Evolutionary conservation across 2,329 filamentous ascomycete species (phyloP), one percentile per base, ranked within the genome.

Genomic region (Talaromyces rugulosus): DNA sequence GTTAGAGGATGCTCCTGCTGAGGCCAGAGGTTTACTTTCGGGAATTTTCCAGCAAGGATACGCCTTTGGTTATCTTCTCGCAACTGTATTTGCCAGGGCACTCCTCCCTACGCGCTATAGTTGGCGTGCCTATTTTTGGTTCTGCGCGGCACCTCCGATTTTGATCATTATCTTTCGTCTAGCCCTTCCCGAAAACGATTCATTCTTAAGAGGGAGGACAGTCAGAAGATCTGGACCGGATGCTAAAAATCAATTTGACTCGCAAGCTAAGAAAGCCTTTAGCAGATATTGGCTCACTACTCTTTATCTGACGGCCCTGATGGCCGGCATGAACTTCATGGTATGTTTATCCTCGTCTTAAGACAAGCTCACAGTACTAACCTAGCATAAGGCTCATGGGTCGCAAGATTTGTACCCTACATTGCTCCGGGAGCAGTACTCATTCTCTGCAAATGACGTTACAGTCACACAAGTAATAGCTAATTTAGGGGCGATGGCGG

Each of bases 41-140:
- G 91, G 91, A 59, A 89, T 95, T 56, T 77, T 94, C 18, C 91
- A 95, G 69, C 90, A 92, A 74, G 91, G 91, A 2, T 93, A 92
- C 72, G 89, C 89, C 0, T 83, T 92, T 65, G 91, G 91, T 33
- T 94, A 94, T 70, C 86, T 95, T 44, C 82, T 92, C 64, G 91
- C 91, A 5, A 42, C 54, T 3, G 23, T 27, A 9, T 42, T 56
- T 42, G 31, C 31, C 4, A 31, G 54, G 6, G 90, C 90, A 4
- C 23, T 54, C 7, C 40, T 61, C 14, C 40, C 40, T 28, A 54
- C 54, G 18, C 8, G 18, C 18, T 34, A 56, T 28, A 34, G 54
- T 28, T 56, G 54, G 54, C 31, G 54, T 5, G 6, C 31, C 11
- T 16, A 12, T 40, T 56, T 56, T 36, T 56, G 54, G 54, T 56